Evolutionary conservation across 495 filamentous ascomycete species (phyloP).

Genomic region (Chlorociboria aeruginascens): DNA sequence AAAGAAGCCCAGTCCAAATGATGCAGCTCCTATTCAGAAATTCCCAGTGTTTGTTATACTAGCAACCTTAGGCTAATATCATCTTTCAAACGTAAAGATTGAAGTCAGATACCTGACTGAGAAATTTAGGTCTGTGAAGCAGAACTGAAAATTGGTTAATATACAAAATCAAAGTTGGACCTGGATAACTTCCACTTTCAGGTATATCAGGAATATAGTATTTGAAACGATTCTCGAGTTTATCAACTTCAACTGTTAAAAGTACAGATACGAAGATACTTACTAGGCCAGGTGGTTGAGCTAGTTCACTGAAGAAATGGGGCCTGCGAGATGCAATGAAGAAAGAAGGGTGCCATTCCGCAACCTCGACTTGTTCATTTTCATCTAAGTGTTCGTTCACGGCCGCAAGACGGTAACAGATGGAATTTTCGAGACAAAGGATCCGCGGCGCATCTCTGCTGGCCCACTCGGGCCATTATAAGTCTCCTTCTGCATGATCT

Average conservation of each 20-base stretch:
- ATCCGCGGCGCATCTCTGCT: slow-evolving; percentile 36
- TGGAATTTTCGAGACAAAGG: slow-evolving; percentile 39
- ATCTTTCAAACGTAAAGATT: not conserved
- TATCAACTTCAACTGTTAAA: slow-evolving; percentile 25
- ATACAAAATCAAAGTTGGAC: not conserved
- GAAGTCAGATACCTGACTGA: slow-evolving; percentile 10
- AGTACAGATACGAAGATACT: slow-evolving; percentile 31
- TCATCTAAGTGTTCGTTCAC: slow-evolving; percentile 25
- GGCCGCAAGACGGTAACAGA: slow-evolving; percentile 24
- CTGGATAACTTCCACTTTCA: slow-evolving; percentile 13
- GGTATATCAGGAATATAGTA: slow-evolving; percentile 32
- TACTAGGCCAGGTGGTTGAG: slow-evolving; percentile 18
- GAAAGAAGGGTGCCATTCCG: slow-evolving; percentile 8
- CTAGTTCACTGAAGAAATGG: slow-evolving; percentile 7
- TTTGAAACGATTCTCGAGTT: slow-evolving; percentile 33
- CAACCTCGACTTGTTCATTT: slow-evolving; percentile 17
- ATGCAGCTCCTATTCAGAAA: slow-evolving; percentile 25
- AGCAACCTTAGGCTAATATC: not conserved
- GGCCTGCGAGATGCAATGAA: slow-evolving; percentile 10
- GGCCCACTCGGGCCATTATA: slow-evolving; percentile 18
- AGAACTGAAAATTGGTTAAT: not conserved
- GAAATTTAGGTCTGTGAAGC: slow-evolving; percentile 14
- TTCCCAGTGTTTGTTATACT: slow-evolving; percentile 37
- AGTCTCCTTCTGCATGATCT: slow-evolving; percentile 27
- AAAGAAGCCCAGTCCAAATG: slow-evolving; percentile 36